Conservation (phyloP, 208 protist species). For the Trypanosoma cruzi region DNA sequence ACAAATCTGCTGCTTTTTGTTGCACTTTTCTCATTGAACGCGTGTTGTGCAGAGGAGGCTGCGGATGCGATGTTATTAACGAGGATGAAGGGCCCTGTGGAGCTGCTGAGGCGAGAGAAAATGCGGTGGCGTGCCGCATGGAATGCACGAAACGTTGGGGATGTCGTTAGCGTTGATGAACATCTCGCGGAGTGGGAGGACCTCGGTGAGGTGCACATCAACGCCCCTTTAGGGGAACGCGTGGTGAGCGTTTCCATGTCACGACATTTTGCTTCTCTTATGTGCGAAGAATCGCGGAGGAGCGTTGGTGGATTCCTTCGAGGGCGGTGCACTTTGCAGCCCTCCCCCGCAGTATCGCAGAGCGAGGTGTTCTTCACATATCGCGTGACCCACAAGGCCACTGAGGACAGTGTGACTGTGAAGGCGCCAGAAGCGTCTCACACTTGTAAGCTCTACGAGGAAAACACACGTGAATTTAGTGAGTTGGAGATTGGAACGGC, state of each 20-base stretch:
- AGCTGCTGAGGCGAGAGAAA: neutral
- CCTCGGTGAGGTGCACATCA: slow-evolving; percentile 4
- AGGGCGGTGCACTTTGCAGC: slow-evolving; percentile 22
- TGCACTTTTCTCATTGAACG: neutral
- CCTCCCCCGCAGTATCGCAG: neutral
- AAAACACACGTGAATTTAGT: neutral
- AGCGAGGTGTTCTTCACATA: slow-evolving; percentile 27
- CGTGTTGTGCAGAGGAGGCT: neutral
- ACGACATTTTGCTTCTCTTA: neutral
- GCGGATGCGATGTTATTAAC: neutral
- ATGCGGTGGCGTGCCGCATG: slow-evolving; percentile 14
- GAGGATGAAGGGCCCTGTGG: slow-evolving; percentile 4
- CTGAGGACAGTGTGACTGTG: neutral
- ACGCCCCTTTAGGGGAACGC: slow-evolving; percentile 4
- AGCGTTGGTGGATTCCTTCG: neutral
- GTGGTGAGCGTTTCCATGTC: slow-evolving; percentile 1
- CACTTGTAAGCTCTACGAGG: slow-evolving; percentile 20
- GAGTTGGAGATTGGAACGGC: slow-evolving; percentile 13
- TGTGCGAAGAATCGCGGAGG: slow-evolving; percentile 30
- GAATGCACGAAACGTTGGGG: neutral
- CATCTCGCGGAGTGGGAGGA: slow-evolving; percentile 5
- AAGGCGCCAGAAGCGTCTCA: neutral
- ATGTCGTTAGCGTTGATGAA: neutral
- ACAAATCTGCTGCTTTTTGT: neutral
- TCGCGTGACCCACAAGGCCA: neutral